Base-by-base conservation (phyloP, 441 rosid genomes). In the Jatropha podagrica region DNA sequence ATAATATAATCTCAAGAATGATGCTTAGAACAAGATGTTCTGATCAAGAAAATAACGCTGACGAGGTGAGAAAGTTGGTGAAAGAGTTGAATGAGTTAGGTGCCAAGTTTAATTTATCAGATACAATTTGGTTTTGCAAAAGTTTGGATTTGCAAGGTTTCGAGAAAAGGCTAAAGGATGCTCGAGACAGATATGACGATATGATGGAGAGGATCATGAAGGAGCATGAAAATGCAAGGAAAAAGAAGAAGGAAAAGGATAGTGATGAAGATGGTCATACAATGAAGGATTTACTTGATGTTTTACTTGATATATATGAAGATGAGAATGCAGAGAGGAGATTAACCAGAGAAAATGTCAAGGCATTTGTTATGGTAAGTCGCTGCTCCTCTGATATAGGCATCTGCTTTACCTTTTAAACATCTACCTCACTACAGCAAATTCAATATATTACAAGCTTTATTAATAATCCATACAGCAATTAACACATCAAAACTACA, bases 311-410 rank as follows among this genome's bases (percentile, higher is more conserved):
- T 40, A 80, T 86, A 44, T 80, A 80, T 23, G 91, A 89, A 81
- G 91, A 92, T 68, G 80, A 84, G 65, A 81, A 76, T 56, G 73
- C 90, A 7, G 97, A 86, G 81, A 82, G 81, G 58, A 85, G 70
- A 69, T 70, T 91, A 59, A 86, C 87, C 69, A 86, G 87, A 78
- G 94, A 86, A 78, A 90, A 91, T 75, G 77, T 89, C 6, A 91
- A 91, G 78, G 96, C 87, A 49, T 88, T 93, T 78, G 78, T 91
- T 73, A 78, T 93, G 93, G 97, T 88, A 79, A 82, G 72, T 49
- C 20, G 15, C 46, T 8, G 32, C 18, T 54, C 37, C 18, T 40
- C 58, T 62, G 2, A 8, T 15, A 67, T 3, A 26, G 3, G 62
- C 37, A 59, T 59, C 38, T 48, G 14, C 56, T 52, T 52, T 17